These are phyloP conservation scores for Psilocybe azurescens DNA, from an alignment of 768 basidiomycete genomes.

Conservation along the genomic window DNA sequence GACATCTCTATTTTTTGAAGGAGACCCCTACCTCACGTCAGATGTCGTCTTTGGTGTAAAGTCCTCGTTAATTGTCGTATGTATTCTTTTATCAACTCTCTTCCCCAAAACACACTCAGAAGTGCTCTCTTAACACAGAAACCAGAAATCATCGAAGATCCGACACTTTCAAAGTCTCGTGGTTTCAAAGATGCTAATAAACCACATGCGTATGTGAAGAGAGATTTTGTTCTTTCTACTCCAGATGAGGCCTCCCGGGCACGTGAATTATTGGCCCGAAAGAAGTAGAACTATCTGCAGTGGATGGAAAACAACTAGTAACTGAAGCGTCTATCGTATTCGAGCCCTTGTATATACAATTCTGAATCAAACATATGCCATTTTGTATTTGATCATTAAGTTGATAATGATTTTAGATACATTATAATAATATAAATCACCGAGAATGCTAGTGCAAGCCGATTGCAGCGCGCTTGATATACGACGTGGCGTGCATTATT, in stretches of 20 bases:
- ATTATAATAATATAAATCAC: no score
- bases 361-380: no score
- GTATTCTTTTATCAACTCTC: constrained; percentile 24
- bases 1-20: constrained; percentile 78
- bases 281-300: not conserved
- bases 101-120: no score
- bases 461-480: no score
- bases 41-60: constrained; percentile 88
- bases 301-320: no score
- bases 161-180: constrained; percentile 56
- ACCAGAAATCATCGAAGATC: constrained; percentile 55
- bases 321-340: no score
- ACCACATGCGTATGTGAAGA: constrained; percentile 34
- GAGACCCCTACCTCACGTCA: constrained; percentile 66
- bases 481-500: no score
- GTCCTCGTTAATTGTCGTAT: constrained; percentile 75
- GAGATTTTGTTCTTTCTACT: constrained; percentile 48
- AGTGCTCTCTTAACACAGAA: constrained; percentile 6
- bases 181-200: constrained; percentile 37
- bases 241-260: constrained; percentile 40
- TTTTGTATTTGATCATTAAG: no score
- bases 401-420: no score
- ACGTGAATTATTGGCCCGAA: constrained; percentile 25
- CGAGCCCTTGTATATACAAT: no score
- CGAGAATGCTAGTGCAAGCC: no score